A percentile compares a stretch with the other conserved stretches of the same genome.
These are phyloP conservation scores for Kwoniella botswanensis DNA, from an alignment of 768 basidiomycete genomes.

Conservation along the genomic window DNA sequence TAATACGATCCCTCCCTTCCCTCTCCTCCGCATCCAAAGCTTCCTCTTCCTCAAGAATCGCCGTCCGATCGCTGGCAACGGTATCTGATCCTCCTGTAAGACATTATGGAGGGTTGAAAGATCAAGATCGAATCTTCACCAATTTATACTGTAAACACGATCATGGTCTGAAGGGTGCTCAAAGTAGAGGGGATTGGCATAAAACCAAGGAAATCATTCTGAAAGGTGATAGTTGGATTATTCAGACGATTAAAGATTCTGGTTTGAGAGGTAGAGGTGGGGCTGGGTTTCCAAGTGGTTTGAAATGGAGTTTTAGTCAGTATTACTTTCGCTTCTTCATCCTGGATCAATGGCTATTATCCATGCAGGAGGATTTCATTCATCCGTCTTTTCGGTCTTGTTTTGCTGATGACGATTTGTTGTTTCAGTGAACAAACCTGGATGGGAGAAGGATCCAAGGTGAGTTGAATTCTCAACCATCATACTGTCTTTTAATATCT, in stretches of 20 bases:
- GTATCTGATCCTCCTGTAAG: constrained; percentile 72
- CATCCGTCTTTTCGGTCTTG: not conserved
- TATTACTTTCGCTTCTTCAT: not conserved
- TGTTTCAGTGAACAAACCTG: constrained; percentile 95
- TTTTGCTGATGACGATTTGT: not conserved
- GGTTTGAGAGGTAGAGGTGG: constrained; percentile 94
- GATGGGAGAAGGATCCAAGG: constrained; percentile 93
- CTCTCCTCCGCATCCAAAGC: not conserved
- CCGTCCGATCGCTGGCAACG: constrained; percentile 56
- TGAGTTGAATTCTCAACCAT: constrained; percentile 49
- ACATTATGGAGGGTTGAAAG: constrained; percentile 89
- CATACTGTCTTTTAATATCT: not conserved
- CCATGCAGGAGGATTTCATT: no score
- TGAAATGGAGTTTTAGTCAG: constrained; percentile 74
- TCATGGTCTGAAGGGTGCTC: constrained; percentile 88
- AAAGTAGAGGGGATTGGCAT: constrained; percentile 97
- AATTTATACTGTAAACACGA: constrained; percentile 88
- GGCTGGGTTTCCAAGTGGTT: constrained; percentile 92
- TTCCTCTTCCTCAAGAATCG: constrained; percentile 4
- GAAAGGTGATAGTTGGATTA: constrained; percentile 97
- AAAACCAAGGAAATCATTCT: constrained; percentile 92
- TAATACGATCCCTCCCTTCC: constrained; percentile 9
- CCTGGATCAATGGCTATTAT: no score
- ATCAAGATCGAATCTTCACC: constrained; percentile 72
- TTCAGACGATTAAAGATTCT: constrained; percentile 92